phyloP scores from a whole-genome alignment of 208 protist genomes.

The Trypanosoma congolense region DNA sequence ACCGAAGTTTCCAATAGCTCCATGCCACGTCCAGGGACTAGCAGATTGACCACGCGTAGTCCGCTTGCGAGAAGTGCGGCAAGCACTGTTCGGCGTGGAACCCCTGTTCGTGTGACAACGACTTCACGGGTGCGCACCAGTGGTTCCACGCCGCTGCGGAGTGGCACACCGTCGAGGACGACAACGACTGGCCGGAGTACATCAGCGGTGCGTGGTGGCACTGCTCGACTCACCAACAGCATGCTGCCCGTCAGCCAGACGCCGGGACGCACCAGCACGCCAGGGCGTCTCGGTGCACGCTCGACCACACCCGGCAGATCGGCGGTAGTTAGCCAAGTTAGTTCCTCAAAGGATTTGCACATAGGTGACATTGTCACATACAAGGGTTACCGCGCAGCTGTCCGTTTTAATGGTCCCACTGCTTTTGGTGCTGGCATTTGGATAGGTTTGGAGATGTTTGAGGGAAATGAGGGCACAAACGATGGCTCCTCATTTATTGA shows the following conservation, averaged over 20 bases:
- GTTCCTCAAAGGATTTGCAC: slow-evolving; percentile 65
- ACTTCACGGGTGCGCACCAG: slow-evolving; percentile 21
- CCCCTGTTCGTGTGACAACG: slow-evolving; percentile 26
- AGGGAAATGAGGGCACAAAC: slow-evolving; percentile 87
- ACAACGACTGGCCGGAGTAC: slow-evolving; percentile 13
- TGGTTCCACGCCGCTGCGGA: slow-evolving; percentile 43
- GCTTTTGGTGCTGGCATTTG: slow-evolving; percentile 81
- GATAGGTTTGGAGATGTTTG: slow-evolving; percentile 88
- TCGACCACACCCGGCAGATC: slow-evolving; percentile 22
- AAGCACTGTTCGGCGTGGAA: slow-evolving; percentile 73
- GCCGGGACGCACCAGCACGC: slow-evolving; percentile 11
- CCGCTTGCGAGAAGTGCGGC: slow-evolving; percentile 73
- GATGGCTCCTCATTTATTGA: slow-evolving; percentile 88
- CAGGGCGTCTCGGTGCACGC: slow-evolving; percentile 11
- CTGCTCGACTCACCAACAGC: slow-evolving; percentile 7
- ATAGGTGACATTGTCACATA: slow-evolving; percentile 77
- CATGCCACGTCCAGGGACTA: slow-evolving; percentile 27
- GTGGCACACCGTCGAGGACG: slow-evolving; percentile 18
- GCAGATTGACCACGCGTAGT: slow-evolving; percentile 38
- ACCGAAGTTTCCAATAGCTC: slow-evolving; percentile 22
- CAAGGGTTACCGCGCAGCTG: slow-evolving; percentile 75
- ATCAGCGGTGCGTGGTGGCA: slow-evolving; percentile 10
- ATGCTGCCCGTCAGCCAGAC: background rate
- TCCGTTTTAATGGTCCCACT: slow-evolving; percentile 82
- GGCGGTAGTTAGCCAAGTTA: slow-evolving; percentile 23